These are phyloP conservation scores for Leccinum longicurvipes DNA, from an alignment of 768 basidiomycete genomes.

Conservation along the genomic window DNA sequence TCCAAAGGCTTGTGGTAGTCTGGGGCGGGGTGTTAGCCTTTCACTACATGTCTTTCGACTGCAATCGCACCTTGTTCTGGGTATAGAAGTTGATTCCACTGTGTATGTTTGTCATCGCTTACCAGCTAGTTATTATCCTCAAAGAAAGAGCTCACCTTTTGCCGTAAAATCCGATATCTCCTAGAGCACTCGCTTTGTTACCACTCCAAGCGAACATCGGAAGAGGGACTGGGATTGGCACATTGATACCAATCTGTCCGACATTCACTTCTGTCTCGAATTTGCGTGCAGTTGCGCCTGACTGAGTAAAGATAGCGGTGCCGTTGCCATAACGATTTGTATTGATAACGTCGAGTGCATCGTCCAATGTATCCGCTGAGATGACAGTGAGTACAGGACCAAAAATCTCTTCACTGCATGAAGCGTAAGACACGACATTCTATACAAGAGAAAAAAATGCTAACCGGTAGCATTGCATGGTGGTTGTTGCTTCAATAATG, in stretches of 20 bases:
- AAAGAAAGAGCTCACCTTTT: constrained; percentile 50
- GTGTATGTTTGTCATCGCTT: constrained; percentile 2
- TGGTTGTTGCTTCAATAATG: constrained; percentile 75
- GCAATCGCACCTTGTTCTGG: constrained; percentile 72
- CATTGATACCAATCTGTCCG: constrained; percentile 92
- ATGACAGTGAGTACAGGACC: constrained; percentile 85
- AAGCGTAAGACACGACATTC: not conserved
- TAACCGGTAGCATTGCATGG: constrained; percentile 86
- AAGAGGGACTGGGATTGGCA: constrained; percentile 88
- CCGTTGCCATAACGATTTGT: constrained; percentile 91
- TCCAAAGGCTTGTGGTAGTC: constrained; percentile 95
- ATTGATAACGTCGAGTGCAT: constrained; percentile 89
- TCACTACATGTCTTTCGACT: not conserved
- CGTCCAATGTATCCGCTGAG: constrained; percentile 79
- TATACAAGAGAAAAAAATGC: constrained; percentile 20
- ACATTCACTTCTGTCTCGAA: constrained; percentile 88
- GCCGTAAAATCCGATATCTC: constrained; percentile 90
- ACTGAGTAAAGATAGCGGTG: constrained; percentile 93
- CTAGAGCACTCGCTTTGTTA: constrained; percentile 83
- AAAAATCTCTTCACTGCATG: constrained; percentile 84
- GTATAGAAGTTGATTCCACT: constrained; percentile 96
- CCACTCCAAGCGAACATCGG: constrained; percentile 98
- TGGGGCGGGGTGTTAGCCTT: constrained; percentile 28
- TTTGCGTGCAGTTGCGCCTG: constrained; percentile 90
- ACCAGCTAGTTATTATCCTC: not conserved